Evolutionary conservation across 345 rosid genomes (phyloP).

Genomic region (Ceriops zippeliana): DNA sequence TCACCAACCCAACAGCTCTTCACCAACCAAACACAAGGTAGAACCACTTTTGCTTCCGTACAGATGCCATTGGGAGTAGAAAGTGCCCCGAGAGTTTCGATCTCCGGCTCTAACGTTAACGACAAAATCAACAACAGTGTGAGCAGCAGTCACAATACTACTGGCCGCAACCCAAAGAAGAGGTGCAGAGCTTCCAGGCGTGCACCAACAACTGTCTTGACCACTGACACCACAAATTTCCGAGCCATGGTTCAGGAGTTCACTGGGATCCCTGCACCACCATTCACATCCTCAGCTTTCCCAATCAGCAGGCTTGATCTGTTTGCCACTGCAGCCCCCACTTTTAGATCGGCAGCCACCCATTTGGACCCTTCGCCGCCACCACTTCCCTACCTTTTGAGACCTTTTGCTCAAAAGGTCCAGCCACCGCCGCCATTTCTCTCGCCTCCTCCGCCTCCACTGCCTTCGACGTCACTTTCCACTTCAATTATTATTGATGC

Average conservation of each 20-base stretch:
- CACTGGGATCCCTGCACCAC: slow-evolving; percentile 92
- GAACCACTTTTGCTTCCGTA: slow-evolving; percentile 10
- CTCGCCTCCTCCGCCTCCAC: slow-evolving; percentile 28
- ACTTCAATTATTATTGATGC: slow-evolving; percentile 21
- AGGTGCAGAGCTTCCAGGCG: slow-evolving; percentile 85
- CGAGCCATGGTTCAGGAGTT: slow-evolving; percentile 98
- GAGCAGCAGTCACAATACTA: slow-evolving; percentile 22
- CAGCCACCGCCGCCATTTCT: slow-evolving; percentile 28
- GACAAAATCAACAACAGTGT: not conserved
- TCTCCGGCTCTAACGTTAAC: slow-evolving; percentile 27
- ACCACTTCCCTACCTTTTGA: slow-evolving; percentile 46
- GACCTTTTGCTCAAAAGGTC: slow-evolving; percentile 52
- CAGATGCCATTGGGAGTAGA: slow-evolving; percentile 21
- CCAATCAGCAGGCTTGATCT: slow-evolving; percentile 65
- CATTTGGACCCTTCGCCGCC: slow-evolving; percentile 37
- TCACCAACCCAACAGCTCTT: slow-evolving; percentile 35
- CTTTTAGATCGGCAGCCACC: slow-evolving; percentile 28
- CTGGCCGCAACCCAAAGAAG: slow-evolving; percentile 69
- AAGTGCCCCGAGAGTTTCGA: slow-evolving; percentile 2
- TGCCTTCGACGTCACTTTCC: not conserved
- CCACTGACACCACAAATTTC: slow-evolving; percentile 87
- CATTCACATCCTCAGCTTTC: slow-evolving; percentile 59
- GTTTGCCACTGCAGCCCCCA: slow-evolving; percentile 42
- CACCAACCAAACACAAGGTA: slow-evolving; percentile 24
- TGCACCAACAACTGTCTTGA: slow-evolving; percentile 90